Percentiles rank a stretch among this genome's conserved stretches.
phyloP scores from a whole-genome alignment of 2,329 filamentous ascomycete genomes.

The Pyrenophora graminea region DNA sequence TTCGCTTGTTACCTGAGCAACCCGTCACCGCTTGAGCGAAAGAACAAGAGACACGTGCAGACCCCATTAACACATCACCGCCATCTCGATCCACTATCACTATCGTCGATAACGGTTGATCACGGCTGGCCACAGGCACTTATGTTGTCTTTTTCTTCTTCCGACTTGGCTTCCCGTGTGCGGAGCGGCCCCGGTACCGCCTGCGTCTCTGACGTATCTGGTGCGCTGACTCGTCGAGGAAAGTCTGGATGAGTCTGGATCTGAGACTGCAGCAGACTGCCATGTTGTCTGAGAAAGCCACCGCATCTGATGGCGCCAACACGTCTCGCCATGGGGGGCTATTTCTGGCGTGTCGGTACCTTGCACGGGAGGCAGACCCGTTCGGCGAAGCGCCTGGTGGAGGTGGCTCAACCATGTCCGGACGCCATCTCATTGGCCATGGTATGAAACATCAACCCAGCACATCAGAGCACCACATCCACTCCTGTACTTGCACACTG shows the following conservation, averaged over 20 bases:
- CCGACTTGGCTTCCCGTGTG: not conserved
- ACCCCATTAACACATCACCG: not conserved
- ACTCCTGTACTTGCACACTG: constrained; percentile 31
- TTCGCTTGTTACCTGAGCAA: constrained; percentile 29
- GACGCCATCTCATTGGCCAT: constrained; percentile 28
- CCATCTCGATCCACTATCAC: constrained; percentile 4
- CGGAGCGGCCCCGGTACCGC: not conserved
- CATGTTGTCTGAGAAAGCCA: not conserved
- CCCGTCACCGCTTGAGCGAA: constrained; percentile 17
- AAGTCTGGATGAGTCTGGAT: no score
- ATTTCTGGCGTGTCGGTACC: constrained; percentile 13
- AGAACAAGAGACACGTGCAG: constrained; percentile 22
- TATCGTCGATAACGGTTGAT: not conserved
- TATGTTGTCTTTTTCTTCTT: not conserved
- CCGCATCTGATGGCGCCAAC: constrained; percentile 2
- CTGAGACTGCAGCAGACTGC: no score
- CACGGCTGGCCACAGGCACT: not conserved
- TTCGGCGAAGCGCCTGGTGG: constrained; percentile 28
- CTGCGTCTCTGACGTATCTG: not conserved
- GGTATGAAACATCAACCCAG: constrained; percentile 32
- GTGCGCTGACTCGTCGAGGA: not conserved
- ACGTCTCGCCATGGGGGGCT: not conserved
- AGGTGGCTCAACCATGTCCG: constrained; percentile 13
- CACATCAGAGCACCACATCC: constrained; percentile 30
- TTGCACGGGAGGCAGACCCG: constrained; percentile 11